phyloP scores from a whole-genome alignment of 202 grass and related monocot genomes.

The Zizania palustris region DNA sequence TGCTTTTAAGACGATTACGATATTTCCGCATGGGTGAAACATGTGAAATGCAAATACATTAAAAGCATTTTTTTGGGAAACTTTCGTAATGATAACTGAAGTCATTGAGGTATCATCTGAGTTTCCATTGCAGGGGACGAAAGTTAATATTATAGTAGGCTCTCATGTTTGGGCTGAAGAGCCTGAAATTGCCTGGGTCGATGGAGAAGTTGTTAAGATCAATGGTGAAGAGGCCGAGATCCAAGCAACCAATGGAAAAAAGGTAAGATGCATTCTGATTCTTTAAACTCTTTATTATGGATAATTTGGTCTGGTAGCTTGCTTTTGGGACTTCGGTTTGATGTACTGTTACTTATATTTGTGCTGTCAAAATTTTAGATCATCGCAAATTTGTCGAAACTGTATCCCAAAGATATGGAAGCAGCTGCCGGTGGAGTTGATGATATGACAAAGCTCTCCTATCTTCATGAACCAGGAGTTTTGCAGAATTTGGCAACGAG shows the following conservation, averaged over 20 bases:
- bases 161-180: slow-evolving; percentile 93
- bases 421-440: slow-evolving; percentile 87
- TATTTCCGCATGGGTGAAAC: slow-evolving; percentile 8
- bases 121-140: slow-evolving; percentile 68
- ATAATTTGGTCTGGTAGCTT: slow-evolving; percentile 14
- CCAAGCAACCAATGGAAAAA: slow-evolving; percentile 64
- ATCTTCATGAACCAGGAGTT: slow-evolving; percentile 92
- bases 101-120: background rate
- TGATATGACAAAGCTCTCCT: slow-evolving; percentile 95
- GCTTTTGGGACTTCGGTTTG: background rate
- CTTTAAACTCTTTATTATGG: background rate
- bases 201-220: slow-evolving; percentile 84
- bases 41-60: slow-evolving; percentile 20
- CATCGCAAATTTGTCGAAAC: slow-evolving; percentile 69
- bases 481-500: slow-evolving; percentile 75
- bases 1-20: background rate
- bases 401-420: slow-evolving; percentile 96
- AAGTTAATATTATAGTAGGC: slow-evolving; percentile 91
- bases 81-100: background rate
- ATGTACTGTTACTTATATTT: slow-evolving; percentile 4
- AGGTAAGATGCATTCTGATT: slow-evolving; percentile 31
- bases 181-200: slow-evolving; percentile 58
- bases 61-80: background rate
- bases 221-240: slow-evolving; percentile 74
- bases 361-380: slow-evolving; percentile 49